Evolutionary conservation across 768 basidiomycete species (phyloP).

Genomic region (Mycena pura): DNA sequence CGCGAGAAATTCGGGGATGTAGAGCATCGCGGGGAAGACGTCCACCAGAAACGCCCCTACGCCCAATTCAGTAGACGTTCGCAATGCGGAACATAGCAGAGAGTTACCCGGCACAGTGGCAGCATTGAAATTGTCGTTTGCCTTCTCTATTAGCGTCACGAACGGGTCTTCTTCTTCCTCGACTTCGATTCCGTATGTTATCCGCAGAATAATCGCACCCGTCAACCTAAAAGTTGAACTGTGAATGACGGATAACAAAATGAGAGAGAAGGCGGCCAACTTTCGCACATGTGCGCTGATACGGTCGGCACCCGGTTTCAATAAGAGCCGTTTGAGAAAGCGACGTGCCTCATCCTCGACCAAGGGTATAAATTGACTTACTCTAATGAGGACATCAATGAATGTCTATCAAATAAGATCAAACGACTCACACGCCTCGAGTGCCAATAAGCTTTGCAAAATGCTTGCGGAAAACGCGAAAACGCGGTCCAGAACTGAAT

Average conservation of each 20-base stretch:
- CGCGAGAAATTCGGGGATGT: constrained; percentile 61
- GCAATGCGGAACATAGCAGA: too few species aligned
- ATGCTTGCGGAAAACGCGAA: constrained; percentile 51
- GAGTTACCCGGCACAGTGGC: constrained; percentile 55
- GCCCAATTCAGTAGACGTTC: background rate
- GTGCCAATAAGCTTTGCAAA: constrained; percentile 50
- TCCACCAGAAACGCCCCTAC: constrained; percentile 48
- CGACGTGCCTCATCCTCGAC: constrained; percentile 42
- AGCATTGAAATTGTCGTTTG: constrained; percentile 59
- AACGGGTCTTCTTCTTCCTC: constrained; percentile 59
- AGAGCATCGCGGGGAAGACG: constrained; percentile 48
- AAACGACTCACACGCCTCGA: constrained; percentile 28
- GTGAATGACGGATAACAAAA: background rate
- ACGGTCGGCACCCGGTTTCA: constrained; percentile 36
- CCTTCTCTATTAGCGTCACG: constrained; percentile 55
- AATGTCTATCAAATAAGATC: too few species aligned
- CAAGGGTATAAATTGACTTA: constrained; percentile 40
- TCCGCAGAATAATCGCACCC: constrained; percentile 58
- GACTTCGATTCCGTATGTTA: constrained; percentile 64
- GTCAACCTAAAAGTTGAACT: constrained; percentile 44
- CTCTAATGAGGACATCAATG: too few species aligned
- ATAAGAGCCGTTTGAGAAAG: constrained; percentile 46
- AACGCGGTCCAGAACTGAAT: constrained; percentile 46
- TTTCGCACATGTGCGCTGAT: constrained; percentile 46
- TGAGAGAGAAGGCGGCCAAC: constrained; percentile 33